phyloP scores from a whole-genome alignment of 306 rosid species.

The Aeschynomene evenia region DNA sequence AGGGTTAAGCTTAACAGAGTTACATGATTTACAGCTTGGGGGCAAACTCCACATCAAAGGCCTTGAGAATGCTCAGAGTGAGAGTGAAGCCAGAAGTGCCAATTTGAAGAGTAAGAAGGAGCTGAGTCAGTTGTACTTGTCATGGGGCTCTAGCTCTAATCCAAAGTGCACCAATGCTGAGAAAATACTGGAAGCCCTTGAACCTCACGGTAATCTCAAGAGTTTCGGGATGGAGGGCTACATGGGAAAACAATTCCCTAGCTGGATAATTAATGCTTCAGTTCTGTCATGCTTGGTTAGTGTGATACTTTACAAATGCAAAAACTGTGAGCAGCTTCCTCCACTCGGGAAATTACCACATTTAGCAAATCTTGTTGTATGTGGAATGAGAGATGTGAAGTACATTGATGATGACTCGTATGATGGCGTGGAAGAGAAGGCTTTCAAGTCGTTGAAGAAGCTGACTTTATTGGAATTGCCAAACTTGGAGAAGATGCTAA shows the following conservation, averaged over 20 bases:
- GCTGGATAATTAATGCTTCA: neutral
- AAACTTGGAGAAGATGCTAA: constrained; percentile 13
- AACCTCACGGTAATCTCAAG: neutral
- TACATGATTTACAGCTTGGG: neutral
- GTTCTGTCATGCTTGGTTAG: neutral
- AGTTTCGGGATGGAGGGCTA: neutral
- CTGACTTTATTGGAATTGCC: neutral
- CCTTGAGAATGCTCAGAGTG: neutral
- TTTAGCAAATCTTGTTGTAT: neutral
- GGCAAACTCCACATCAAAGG: neutral
- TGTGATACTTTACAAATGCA: neutral
- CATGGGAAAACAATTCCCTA: neutral
- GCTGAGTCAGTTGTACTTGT: neutral
- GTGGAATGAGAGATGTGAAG: neutral
- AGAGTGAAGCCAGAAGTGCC: neutral
- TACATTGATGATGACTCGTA: neutral
- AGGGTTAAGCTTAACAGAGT: neutral
- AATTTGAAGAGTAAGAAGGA: neutral
- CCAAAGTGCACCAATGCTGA: neutral
- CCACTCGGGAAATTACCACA: constrained; percentile 5
- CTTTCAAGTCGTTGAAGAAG: constrained; percentile 2
- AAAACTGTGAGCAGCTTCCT: neutral
- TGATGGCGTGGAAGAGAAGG: neutral
- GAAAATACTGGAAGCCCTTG: constrained; percentile 5
- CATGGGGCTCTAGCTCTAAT: neutral